Percentiles rank a stretch among this genome's conserved stretches.
Evolutionary conservation across 2,329 filamentous ascomycete species (phyloP).

Genomic region (Passalora sequoiae): DNA sequence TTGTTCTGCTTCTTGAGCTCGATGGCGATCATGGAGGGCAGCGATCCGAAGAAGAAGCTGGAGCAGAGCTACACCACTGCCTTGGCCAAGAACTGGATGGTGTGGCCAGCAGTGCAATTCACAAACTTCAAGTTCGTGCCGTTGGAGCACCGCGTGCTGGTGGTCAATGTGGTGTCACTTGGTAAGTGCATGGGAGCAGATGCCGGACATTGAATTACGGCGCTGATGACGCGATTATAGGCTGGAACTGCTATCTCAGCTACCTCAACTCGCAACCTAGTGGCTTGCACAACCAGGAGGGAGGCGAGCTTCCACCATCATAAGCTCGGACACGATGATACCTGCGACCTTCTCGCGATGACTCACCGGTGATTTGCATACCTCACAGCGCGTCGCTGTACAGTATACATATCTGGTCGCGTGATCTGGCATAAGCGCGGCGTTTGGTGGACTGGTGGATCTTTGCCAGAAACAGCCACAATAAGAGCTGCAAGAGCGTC

Average conservation of each 20-base stretch:
- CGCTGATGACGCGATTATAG: slow-evolving; percentile 30
- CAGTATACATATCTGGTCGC: neutral
- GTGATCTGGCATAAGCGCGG: slow-evolving; percentile 1
- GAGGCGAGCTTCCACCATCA: slow-evolving; percentile 13
- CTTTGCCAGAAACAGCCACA: neutral
- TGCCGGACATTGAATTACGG: neutral
- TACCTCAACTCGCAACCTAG: slow-evolving; percentile 46
- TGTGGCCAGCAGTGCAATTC: slow-evolving; percentile 82
- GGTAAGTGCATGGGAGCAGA: slow-evolving; percentile 43
- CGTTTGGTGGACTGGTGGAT: neutral
- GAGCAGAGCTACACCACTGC: slow-evolving; percentile 64
- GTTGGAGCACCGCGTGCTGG: slow-evolving; percentile 72
- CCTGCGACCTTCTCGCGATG: neutral
- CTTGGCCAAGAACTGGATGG: slow-evolving; percentile 75
- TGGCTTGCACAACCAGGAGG: slow-evolving; percentile 14
- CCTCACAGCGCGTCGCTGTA: neutral
- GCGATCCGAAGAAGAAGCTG: slow-evolving; percentile 62
- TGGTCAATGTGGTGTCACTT: slow-evolving; percentile 76
- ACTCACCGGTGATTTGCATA: too few relatives aligned
- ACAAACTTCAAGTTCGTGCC: slow-evolving; percentile 86
- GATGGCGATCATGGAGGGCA: slow-evolving; percentile 59
- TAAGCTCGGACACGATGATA: neutral
- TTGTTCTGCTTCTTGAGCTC: slow-evolving; percentile 74
- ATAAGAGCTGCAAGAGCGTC: too few relatives aligned
- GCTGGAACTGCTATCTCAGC: slow-evolving; percentile 57